phyloP scores from a whole-genome alignment of 148 eudicot genomes.

The Dianthus caryophyllus region DNA sequence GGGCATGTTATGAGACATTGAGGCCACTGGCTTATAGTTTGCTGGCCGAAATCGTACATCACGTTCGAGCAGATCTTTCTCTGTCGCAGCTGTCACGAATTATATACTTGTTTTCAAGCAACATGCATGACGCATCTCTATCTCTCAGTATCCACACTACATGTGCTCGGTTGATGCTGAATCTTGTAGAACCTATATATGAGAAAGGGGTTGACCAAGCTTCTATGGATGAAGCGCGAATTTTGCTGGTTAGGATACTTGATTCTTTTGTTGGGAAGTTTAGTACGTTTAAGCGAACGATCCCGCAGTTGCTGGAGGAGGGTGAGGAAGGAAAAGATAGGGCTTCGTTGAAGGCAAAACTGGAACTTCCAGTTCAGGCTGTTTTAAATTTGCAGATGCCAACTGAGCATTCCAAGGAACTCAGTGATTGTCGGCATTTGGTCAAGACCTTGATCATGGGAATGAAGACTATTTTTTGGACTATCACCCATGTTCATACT shows the following conservation, averaged over 20 bases:
- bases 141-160: slow-evolving; percentile 95
- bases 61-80: slow-evolving; percentile 88
- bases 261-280: slow-evolving; percentile 99
- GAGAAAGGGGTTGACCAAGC: slow-evolving; percentile 87
- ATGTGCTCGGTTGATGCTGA: slow-evolving; percentile 95
- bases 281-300: slow-evolving; percentile 78
- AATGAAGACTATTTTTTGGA: slow-evolving; percentile 99
- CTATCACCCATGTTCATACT: slow-evolving; percentile 90
- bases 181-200: slow-evolving; percentile 97
- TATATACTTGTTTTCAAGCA: slow-evolving; percentile 94
- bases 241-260: slow-evolving; percentile 87
- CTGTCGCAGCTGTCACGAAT: slow-evolving; percentile 91
- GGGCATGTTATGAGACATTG: slow-evolving; percentile 91
- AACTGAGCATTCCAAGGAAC: slow-evolving; percentile 89
- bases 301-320: slow-evolving; percentile 96
- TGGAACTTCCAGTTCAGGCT: slow-evolving; percentile 97
- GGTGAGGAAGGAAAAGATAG: slow-evolving; percentile 87
- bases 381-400: slow-evolving; percentile 85
- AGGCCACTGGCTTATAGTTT: slow-evolving; percentile 97
- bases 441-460: slow-evolving; percentile 96
- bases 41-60: slow-evolving; percentile 94
- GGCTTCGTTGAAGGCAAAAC: slow-evolving; percentile 77
- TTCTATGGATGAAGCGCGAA: slow-evolving; percentile 93
- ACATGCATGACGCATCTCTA: slow-evolving; percentile 96
- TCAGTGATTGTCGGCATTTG: slow-evolving; percentile 87